A percentile compares a stretch with the other conserved stretches of the same genome.
Evolutionary conservation across 176 grass and related monocot species (phyloP).

Genomic region (Zoysia japonica): DNA sequence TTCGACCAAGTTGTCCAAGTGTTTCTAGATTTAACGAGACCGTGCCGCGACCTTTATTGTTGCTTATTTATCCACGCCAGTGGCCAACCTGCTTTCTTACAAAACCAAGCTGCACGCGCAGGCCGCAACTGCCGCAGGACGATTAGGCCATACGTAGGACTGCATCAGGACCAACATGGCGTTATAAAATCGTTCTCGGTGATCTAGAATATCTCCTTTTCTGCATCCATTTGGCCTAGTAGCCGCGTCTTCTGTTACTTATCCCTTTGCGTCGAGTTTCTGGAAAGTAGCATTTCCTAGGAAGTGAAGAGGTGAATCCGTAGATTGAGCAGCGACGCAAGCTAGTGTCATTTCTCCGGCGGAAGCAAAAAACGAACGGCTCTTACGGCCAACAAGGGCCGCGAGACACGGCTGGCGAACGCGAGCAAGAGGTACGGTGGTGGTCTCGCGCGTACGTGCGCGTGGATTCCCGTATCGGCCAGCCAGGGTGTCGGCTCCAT

Average conservation of each 20-base stretch:
- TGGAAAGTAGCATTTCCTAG: too few species aligned
- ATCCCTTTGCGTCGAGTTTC: too few species aligned
- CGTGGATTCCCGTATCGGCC: constrained; percentile 34
- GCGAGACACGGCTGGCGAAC: neutral
- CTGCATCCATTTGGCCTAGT: neutral
- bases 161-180: neutral
- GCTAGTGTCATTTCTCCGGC: neutral
- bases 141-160: neutral
- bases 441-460: constrained; percentile 11
- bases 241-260: too few species aligned
- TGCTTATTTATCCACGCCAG: neutral
- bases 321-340: neutral
- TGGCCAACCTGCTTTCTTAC: neutral
- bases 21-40: neutral
- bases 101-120: neutral
- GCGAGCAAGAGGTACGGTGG: neutral
- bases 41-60: constrained; percentile 7
- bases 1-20: constrained; percentile 44
- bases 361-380: constrained; percentile 1
- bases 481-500: constrained; percentile 21
- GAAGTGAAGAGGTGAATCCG: neutral
- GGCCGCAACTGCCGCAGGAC: constrained; percentile 13
- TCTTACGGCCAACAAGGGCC: neutral
- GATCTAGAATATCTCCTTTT: neutral
- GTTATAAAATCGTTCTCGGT: neutral